Percentiles rank a stretch among this genome's conserved stretches.
Conservation (phyloP, 257 asterid species). For the Buddleja alternifolia region DNA sequence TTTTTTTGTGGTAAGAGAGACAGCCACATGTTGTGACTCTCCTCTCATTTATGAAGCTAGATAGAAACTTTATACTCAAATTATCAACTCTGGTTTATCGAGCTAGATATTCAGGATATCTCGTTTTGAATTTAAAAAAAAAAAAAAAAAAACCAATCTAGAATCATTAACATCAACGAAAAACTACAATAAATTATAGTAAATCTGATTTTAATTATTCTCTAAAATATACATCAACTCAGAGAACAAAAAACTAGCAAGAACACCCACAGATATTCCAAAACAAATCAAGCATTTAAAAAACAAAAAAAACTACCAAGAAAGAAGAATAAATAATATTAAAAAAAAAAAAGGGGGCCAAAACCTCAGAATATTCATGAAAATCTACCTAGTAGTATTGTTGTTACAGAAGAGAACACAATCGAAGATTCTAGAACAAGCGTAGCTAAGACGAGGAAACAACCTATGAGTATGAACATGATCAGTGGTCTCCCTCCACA, state of each 20-base stretch:
- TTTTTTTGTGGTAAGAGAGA: too few species aligned
- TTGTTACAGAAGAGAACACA: constrained; percentile 50
- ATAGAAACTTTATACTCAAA: too few species aligned
- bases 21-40: too few species aligned
- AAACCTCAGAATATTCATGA: background rate
- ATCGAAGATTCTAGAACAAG: constrained; percentile 65
- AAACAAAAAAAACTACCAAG: background rate
- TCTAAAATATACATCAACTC: constrained; percentile 9
- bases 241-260: background rate
- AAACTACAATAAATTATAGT: too few species aligned
- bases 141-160: too few species aligned
- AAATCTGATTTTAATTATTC: constrained; percentile 17
- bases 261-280: background rate
- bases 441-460: constrained; percentile 66
- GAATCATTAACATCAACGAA: too few species aligned
- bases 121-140: too few species aligned
- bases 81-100: too few species aligned
- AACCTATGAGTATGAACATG: constrained; percentile 48
- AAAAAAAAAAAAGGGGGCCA: background rate
- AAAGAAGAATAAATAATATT: too few species aligned
- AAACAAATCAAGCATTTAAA: background rate
- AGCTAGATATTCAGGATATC: too few species aligned
- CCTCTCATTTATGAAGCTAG: too few species aligned
- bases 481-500: constrained; percentile 61
- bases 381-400: background rate